Conservation (phyloP, 192 early-diverging fungal genomes). For the Umbelopsis sp. region DNA sequence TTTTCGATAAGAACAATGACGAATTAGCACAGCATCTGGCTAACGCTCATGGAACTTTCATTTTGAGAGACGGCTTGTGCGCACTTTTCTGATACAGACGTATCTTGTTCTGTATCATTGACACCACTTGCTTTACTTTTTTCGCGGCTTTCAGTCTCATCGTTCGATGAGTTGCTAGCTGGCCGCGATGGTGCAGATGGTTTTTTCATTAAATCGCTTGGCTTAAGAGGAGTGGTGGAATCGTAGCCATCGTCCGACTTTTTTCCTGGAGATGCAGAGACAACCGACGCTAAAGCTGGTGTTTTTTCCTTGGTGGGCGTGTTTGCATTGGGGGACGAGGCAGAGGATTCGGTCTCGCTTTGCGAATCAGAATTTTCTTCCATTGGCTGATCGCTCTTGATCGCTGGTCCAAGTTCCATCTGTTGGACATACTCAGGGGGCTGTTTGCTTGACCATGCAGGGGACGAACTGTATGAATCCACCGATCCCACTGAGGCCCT, state of each 20-base stretch:
- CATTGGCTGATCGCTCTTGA: too few relatives aligned
- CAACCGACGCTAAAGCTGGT: not conserved
- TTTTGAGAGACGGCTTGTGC: not conserved
- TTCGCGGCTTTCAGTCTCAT: not conserved
- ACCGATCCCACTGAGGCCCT: not conserved
- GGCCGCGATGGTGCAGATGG: not conserved
- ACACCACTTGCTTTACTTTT: not conserved
- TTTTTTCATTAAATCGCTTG: slow-evolving; percentile 12
- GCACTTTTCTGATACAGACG: not conserved
- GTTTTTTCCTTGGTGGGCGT: not conserved
- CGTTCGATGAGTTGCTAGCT: not conserved
- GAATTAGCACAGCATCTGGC: slow-evolving; percentile 6
- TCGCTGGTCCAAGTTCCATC: slow-evolving; percentile 5
- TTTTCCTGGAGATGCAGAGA: not conserved
- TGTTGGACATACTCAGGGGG: not conserved
- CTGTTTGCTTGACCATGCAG: slow-evolving; percentile 6
- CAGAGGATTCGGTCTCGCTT: slow-evolving; percentile 4
- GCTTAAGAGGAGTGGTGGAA: slow-evolving; percentile 3
- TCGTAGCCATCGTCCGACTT: slow-evolving; percentile 6
- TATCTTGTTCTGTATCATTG: not conserved
- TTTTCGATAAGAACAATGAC: too few relatives aligned
- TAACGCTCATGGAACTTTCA: slow-evolving; percentile 15
- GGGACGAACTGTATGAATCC: slow-evolving; percentile 1
- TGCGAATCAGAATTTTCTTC: not conserved
- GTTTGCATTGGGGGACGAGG: not conserved